phyloP scores from a whole-genome alignment of 176 grass and related monocot genomes.

The Oryza brachyantha region DNA sequence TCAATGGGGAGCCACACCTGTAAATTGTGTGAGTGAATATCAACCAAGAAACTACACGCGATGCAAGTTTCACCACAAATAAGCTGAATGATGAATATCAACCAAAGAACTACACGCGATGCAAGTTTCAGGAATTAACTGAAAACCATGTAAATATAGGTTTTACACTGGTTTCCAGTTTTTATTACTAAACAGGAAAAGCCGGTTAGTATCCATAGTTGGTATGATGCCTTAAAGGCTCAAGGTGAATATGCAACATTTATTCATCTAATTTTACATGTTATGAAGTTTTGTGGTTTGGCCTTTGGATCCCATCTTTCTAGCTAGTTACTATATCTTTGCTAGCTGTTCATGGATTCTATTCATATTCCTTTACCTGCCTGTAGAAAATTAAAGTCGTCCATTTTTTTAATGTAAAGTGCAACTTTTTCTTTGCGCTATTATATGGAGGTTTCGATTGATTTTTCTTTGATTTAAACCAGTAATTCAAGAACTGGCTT shows the following conservation, averaged over 20 bases:
- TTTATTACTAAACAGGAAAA: background rate
- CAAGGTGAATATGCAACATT: background rate
- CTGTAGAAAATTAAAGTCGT: background rate
- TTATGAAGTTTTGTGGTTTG: background rate
- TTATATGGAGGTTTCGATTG: background rate
- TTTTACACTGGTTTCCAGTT: background rate
- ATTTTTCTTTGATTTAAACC: slow-evolving; percentile 30
- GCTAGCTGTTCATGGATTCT: background rate
- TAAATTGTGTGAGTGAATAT: background rate
- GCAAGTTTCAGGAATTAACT: background rate
- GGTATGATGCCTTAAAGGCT: background rate
- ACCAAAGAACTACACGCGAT: background rate
- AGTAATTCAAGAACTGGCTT: slow-evolving; percentile 74
- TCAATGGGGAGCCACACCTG: background rate
- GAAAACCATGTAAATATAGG: background rate
- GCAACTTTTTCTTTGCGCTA: background rate
- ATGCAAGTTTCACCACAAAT: background rate
- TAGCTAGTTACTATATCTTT: background rate
- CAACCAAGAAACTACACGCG: no score
- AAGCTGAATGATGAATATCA: no score
- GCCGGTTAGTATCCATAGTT: background rate
- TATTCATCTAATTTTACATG: background rate
- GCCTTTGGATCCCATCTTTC: slow-evolving; percentile 3
- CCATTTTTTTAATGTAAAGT: background rate
- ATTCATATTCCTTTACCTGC: background rate